Evolutionary conservation across 345 rosid species (phyloP).

Genomic region (Streptanthus diversifolius): DNA sequence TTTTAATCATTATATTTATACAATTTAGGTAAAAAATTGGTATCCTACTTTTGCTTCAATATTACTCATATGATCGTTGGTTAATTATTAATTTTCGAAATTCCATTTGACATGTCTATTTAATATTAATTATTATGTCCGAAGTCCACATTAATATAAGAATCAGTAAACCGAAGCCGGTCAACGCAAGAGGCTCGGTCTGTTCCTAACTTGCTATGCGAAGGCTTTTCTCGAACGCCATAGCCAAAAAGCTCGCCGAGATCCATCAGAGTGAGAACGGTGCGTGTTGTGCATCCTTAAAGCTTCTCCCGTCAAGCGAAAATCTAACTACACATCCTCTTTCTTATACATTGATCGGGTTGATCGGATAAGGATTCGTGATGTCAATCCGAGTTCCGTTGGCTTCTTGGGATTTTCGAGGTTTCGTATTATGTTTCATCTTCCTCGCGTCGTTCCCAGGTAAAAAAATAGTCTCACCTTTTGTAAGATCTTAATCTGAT

Average conservation of each 20-base stretch:
- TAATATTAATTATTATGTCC: too few relatives aligned
- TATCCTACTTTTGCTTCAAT: not conserved
- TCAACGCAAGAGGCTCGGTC: slow-evolving; percentile 23
- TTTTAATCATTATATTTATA: not conserved
- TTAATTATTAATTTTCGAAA: not conserved
- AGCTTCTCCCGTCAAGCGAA: slow-evolving; percentile 1
- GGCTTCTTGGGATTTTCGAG: slow-evolving; percentile 12
- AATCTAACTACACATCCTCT: not conserved
- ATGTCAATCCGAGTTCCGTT: slow-evolving; percentile 22
- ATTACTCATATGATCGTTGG: not conserved
- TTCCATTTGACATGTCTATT: not conserved
- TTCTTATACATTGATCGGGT: not conserved
- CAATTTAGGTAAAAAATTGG: not conserved
- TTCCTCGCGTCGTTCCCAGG: slow-evolving; percentile 30
- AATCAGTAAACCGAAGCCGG: slow-evolving; percentile 5
- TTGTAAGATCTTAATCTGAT: not conserved
- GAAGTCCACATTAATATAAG: not conserved
- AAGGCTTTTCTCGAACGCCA: slow-evolving; percentile 17
- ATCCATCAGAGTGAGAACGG: not conserved
- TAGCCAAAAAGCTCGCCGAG: slow-evolving; percentile 23
- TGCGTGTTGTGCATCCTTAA: not conserved
- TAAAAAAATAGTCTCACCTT: not conserved
- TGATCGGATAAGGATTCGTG: slow-evolving; percentile 7
- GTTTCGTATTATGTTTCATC: slow-evolving; percentile 19
- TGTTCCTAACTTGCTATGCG: not conserved